Evolutionary conservation across 108 stramenopile genomes (phyloP), one percentile per base, ranked within the genome.

Genomic region (Cylindrotheca fusiformis): DNA sequence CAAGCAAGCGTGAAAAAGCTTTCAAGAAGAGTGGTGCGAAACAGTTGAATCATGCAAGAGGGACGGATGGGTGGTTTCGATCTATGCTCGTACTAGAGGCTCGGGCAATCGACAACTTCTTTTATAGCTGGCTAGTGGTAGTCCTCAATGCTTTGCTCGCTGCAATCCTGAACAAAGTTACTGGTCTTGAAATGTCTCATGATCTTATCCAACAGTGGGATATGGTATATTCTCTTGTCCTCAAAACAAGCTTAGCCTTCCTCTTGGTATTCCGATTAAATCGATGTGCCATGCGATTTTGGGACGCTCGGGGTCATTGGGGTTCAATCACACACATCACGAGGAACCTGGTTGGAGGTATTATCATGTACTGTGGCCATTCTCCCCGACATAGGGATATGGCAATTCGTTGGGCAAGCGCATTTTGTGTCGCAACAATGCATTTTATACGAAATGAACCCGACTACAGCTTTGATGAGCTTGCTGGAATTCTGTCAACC

Each of bases 261-360:
- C 53, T 83, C 0, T 36, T 83, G 19, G 82, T 83, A n/a, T 83
- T 83, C 60, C 74, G 82, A 8, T 48, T 83, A 3, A 72, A 75
- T 60, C 60, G 82, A 36, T 75, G 69, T 26, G 77, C 77, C 3
- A 72, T 68, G 52, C 66, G 82, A 45, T 83, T 59, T 47, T 83
- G 82, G 82, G 63, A 69, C 21, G 70, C 82, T 6, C 65, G 82
- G 33, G 48, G 32, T 24, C 20, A 48, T 0, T 77, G 76, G 81
- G 81, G 81, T 3, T 52, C 55, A 2, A 27, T 82, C 10, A 60
- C 71, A 5, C 56, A 65, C 46, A 5, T 3, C 26, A 63, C 68
- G n/a, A 50, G 80, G 44, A 69, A 64, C 23, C 53, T 81, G n/a
- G 67, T 63, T 0, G 27, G 57, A 17, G 53, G 58, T 12, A 52